These are phyloP conservation scores for Mariannaea sp. DNA, from an alignment of 2,329 filamentous ascomycete genomes.

Conservation along the genomic window DNA sequence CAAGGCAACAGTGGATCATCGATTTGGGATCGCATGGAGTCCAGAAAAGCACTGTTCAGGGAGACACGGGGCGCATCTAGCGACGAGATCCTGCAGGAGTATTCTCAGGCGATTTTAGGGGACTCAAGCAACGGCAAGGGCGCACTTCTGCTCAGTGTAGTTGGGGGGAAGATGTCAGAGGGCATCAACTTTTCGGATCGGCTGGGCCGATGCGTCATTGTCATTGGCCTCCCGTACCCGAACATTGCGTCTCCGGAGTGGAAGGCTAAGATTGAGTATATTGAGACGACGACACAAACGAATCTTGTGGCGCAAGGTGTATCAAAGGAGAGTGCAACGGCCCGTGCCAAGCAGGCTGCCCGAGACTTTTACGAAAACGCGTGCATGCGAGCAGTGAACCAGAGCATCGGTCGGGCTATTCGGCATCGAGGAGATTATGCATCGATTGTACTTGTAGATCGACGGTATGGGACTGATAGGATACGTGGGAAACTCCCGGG, in stretches of 20 bases:
- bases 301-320: constrained; percentile 40
- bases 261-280: constrained; percentile 88
- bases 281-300: constrained; percentile 64
- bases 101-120: constrained; percentile 69
- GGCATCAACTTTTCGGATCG: constrained; percentile 97
- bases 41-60: constrained; percentile 66
- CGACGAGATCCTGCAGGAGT: constrained; percentile 75
- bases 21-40: constrained; percentile 63
- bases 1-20: constrained; percentile 40
- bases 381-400: constrained; percentile 96
- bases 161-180: constrained; percentile 93
- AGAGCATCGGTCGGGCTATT: constrained; percentile 92
- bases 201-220: constrained; percentile 84
- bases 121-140: constrained; percentile 53
- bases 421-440: constrained; percentile 88
- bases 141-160: constrained; percentile 84
- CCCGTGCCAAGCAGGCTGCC: constrained; percentile 59
- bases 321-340: constrained; percentile 35
- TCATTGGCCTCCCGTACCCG: constrained; percentile 92
- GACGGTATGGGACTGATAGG: constrained; percentile 73
- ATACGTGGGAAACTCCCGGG: constrained; percentile 81
- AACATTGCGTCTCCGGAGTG: constrained; percentile 89
- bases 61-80: constrained; percentile 59
- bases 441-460: constrained; percentile 83
- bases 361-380: constrained; percentile 90